These are phyloP conservation scores for Herpetomonas tarakana DNA, from an alignment of 208 protist species.

Conservation along the genomic window DNA sequence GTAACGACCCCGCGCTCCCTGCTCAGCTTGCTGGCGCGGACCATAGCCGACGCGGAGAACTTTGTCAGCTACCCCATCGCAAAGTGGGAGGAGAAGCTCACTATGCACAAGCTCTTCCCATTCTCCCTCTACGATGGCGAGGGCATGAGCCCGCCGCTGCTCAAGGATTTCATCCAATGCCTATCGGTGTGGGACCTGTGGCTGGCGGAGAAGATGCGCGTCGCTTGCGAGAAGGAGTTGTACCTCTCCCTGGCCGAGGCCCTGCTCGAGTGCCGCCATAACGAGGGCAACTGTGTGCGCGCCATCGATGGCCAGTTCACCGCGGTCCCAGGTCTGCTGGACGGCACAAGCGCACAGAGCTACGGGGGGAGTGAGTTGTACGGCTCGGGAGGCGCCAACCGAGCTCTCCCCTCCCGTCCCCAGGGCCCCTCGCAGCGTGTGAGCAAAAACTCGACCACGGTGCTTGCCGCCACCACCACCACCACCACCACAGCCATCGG, in stretches of 20 bases:
- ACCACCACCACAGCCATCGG: not conserved
- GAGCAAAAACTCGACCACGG: not conserved
- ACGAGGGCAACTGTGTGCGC: constrained; percentile 12
- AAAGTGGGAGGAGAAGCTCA: not conserved
- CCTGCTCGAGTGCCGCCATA: constrained; percentile 19
- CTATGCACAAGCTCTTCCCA: not conserved
- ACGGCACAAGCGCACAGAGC: too few species aligned
- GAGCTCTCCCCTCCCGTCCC: not conserved
- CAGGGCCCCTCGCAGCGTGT: not conserved
- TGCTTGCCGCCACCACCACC: not conserved
- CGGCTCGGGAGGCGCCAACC: not conserved
- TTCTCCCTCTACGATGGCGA: constrained; percentile 14
- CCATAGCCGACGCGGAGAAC: not conserved
- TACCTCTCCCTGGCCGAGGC: constrained; percentile 32
- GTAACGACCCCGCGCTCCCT: not conserved
- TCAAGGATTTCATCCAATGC: constrained; percentile 50
- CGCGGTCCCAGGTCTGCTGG: not conserved
- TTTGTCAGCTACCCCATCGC: not conserved
- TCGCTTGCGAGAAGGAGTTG: constrained; percentile 36
- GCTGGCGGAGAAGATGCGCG: constrained; percentile 35
- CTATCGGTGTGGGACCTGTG: constrained; percentile 39
- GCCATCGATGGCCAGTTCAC: not conserved
- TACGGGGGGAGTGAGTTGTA: not conserved
- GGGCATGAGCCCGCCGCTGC: constrained; percentile 20
- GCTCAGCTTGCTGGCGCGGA: not conserved